Evolutionary conservation across 2,329 filamentous ascomycete species (phyloP).

Genomic region (Phaeosphaeriaceae sp.): DNA sequence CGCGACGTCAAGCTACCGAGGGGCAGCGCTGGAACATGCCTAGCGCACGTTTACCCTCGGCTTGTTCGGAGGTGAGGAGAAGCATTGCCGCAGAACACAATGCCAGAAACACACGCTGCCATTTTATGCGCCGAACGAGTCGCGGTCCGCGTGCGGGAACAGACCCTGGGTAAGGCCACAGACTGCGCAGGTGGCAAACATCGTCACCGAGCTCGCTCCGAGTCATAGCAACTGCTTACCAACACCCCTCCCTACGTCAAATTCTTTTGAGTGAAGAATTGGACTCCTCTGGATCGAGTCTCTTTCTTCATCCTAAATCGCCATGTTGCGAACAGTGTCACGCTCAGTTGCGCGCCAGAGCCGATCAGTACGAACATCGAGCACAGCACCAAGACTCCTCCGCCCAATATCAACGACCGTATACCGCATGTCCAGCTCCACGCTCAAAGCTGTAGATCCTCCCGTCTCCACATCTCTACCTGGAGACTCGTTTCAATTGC

Average conservation of each 20-base stretch:
- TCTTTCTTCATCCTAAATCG: slow-evolving; percentile 13
- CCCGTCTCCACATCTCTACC: slow-evolving; percentile 68
- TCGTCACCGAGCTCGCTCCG: slow-evolving; percentile 17
- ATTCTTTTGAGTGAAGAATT: slow-evolving; percentile 10
- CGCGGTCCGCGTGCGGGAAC: slow-evolving; percentile 17
- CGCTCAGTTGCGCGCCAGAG: slow-evolving; percentile 47
- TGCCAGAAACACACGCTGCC: slow-evolving; percentile 4
- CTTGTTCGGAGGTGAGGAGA: slow-evolving; percentile 33
- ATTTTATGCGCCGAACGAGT: slow-evolving; percentile 4
- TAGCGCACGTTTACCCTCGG: slow-evolving; percentile 41
- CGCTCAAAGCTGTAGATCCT: slow-evolving; percentile 63
- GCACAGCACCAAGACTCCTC: slow-evolving; percentile 36
- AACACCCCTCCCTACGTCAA: slow-evolving; percentile 11
- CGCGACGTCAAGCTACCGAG: slow-evolving; percentile 37
- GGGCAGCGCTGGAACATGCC: slow-evolving; percentile 34
- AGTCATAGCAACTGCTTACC: slow-evolving; percentile 26
- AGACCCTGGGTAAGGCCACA: not conserved
- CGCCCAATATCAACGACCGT: slow-evolving; percentile 52
- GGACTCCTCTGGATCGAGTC: slow-evolving; percentile 13
- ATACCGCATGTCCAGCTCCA: slow-evolving; percentile 61
- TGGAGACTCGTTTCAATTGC: slow-evolving; percentile 84
- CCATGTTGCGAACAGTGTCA: slow-evolving; percentile 48
- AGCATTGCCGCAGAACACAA: slow-evolving; percentile 30
- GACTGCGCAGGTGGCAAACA: slow-evolving; percentile 19
- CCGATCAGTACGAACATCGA: slow-evolving; percentile 32